Evolutionary conservation across 345 rosid genomes (phyloP).

Genomic region (Pseudoturritis turrita): DNA sequence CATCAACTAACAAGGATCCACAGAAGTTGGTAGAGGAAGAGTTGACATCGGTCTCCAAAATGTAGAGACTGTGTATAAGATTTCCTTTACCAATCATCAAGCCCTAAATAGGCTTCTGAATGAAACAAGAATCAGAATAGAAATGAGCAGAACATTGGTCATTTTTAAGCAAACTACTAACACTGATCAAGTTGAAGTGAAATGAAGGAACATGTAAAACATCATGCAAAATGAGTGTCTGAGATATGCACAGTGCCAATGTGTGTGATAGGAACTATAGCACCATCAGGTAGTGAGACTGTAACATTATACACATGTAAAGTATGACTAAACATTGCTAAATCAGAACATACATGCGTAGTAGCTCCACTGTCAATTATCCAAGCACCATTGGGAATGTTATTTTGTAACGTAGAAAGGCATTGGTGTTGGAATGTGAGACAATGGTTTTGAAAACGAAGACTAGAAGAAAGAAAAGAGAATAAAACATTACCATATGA

Average conservation of each 20-base stretch:
- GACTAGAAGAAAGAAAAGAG: too few relatives aligned
- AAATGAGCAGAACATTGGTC: background rate
- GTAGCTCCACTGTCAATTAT: background rate
- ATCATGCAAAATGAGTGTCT: background rate
- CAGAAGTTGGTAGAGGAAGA: background rate
- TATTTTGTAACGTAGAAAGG: too few relatives aligned
- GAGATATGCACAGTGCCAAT: background rate
- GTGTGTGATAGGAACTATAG: background rate
- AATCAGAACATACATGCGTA: background rate
- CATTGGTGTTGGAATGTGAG: too few relatives aligned
- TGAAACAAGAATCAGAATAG: background rate
- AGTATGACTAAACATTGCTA: background rate
- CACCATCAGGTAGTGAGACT: background rate
- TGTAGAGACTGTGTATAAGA: background rate
- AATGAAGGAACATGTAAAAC: background rate
- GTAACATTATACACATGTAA: background rate
- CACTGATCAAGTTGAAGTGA: background rate
- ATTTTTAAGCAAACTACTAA: background rate
- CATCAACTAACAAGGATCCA: background rate
- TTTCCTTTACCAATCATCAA: background rate
- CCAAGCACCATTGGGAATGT: background rate
- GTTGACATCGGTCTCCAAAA: background rate
- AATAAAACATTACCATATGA: too few relatives aligned
- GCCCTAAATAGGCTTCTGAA: background rate
- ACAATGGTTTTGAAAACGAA: too few relatives aligned